Evolutionary conservation across 345 rosid genomes (phyloP).

Genomic region (Ailanthus altissimus): DNA sequence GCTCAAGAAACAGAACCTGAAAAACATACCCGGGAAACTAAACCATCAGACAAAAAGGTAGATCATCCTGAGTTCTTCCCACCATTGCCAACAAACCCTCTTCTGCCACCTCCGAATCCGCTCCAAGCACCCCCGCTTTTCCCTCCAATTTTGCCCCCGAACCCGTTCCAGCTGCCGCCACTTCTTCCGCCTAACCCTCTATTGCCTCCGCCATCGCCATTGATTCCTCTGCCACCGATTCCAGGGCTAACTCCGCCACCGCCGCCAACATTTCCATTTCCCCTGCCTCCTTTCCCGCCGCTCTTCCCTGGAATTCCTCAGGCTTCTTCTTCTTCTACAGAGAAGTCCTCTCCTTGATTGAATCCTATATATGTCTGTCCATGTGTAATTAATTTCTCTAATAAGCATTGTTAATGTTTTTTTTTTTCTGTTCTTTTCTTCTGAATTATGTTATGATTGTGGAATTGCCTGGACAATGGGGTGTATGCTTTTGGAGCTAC

Average conservation of each 20-base stretch:
- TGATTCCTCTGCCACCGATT: constrained; percentile 46
- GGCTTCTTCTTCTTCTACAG: constrained; percentile 31
- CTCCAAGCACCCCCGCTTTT: constrained; percentile 22
- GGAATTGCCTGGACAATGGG: background rate
- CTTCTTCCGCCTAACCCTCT: constrained; percentile 31
- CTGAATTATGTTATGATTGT: background rate
- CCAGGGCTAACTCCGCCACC: constrained; percentile 46
- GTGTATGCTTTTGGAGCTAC: background rate
- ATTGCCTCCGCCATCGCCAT: constrained; percentile 32
- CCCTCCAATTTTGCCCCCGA: constrained; percentile 9
- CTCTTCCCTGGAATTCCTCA: constrained; percentile 46
- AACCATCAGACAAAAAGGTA: constrained; percentile 19
- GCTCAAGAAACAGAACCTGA: constrained; percentile 15
- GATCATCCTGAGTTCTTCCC: constrained; percentile 13
- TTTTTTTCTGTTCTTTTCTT: background rate
- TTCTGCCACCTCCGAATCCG: constrained; percentile 7
- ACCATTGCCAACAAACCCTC: constrained; percentile 31
- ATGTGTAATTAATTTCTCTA: constrained; percentile 17
- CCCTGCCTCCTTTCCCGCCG: constrained; percentile 39
- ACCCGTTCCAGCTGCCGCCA: constrained; percentile 35
- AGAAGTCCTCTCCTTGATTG: constrained; percentile 33
- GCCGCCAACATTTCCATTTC: constrained; percentile 37
- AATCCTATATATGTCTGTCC: background rate
- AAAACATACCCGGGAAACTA: background rate
- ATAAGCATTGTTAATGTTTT: background rate